These are phyloP conservation scores for Nannizziopsis arthrosporioides DNA, from an alignment of 2,329 filamentous ascomycete species.

Conservation along the genomic window DNA sequence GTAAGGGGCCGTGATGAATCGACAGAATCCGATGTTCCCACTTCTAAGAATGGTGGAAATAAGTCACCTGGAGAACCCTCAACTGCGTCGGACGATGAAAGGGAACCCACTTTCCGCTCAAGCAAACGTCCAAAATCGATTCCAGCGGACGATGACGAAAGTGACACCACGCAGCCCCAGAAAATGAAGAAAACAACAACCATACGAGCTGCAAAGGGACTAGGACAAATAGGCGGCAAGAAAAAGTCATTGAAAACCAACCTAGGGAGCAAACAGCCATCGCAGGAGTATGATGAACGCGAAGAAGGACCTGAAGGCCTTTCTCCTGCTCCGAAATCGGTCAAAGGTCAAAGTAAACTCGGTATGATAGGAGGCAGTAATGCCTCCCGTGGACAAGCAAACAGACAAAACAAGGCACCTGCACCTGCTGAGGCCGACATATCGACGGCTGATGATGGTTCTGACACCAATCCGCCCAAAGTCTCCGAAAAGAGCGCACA, in stretches of 20 bases:
- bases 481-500: not conserved
- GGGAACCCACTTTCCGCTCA: conserved; percentile 6
- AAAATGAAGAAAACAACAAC: conserved; percentile 11
- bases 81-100: conserved; percentile 13
- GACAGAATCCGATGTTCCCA: not conserved
- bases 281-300: conserved; percentile 10
- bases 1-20: not conserved
- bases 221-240: conserved; percentile 26
- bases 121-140: conserved; percentile 7
- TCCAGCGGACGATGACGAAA: conserved; percentile 8
- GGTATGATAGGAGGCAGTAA: conserved; percentile 26
- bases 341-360: conserved; percentile 21
- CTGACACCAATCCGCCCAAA: not conserved
- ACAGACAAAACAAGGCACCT: conserved; percentile 5
- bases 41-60: not conserved
- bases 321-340: conserved; percentile 13
- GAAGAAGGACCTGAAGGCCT: conserved; percentile 5
- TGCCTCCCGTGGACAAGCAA: conserved; percentile 2
- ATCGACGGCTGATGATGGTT: not conserved
- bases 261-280: conserved; percentile 12
- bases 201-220: conserved; percentile 15
- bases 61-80: not conserved
- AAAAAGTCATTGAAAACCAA: conserved; percentile 17
- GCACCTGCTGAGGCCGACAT: not conserved
- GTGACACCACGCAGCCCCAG: not conserved